Base-by-base conservation (phyloP, 148 eudicot genomes). In the Limonium bicolor region DNA sequence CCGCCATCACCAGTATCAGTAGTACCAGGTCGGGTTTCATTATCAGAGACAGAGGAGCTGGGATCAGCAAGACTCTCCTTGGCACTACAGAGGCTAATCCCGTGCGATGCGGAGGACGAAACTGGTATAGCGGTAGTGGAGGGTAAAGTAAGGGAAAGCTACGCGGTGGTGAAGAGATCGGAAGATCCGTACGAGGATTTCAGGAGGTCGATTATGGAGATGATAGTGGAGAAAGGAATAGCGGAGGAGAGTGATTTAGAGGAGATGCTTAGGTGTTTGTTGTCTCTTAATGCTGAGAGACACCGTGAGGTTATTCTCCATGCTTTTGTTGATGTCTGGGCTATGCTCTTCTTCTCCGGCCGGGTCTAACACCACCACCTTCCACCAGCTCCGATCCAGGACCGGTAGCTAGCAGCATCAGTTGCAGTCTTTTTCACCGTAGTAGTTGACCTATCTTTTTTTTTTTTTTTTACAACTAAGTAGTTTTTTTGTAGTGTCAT, bases 151-250 rank as follows among this genome's bases (percentile, higher is more conserved):
- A 70, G 80, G 56, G 94, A 82, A 43, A 86, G 94, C 22, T 70
- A 57, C 15, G 97, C 97, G 41, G 60, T 88, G 35, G 87, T 83
- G 65, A 88, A 83, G 61, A 68, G 44, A 8, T 73, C 90, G 1
- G 73, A 64, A 28, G 77, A 80, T 38, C 97, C 97, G 4, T 74
- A 61, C 15, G 78, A 72, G 44, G 97, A 83, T 43, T 84, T 84
- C 61, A 68, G 69, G 66, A 53, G 60, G 8, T 84, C 94, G 8
- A 84, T 88, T 92, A 61, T 60, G 68, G 97, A 88, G 55, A 88
- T 88, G 96, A 69, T 88, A n/a, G 27, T 77, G 36, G 94, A 83
- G 77, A 88, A 88, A 42, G 59, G 77, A 41, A 80, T 88, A 81
- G 77, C 62, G 26, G 86, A 74, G 13, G 62, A 48, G 27, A 51